Percentiles rank a stretch among this genome's conserved stretches.
Conservation (phyloP, 2,329 filamentous ascomycete genomes). For the Colletotrichum spaethianum region DNA sequence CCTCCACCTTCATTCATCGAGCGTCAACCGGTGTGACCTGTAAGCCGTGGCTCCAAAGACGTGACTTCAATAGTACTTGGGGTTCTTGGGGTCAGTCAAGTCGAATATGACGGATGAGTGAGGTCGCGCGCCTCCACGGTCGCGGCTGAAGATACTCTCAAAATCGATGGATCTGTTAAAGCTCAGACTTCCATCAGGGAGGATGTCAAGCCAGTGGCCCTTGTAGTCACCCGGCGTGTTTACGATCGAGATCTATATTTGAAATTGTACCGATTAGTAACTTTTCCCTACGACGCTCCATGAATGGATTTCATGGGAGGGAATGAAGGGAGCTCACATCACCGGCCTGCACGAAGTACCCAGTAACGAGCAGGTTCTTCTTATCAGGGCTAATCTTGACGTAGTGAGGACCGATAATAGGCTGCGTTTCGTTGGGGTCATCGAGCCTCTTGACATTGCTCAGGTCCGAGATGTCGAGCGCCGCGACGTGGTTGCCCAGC, state of each 20-base stretch:
- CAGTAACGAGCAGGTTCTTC: constrained; percentile 75
- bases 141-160: constrained; percentile 61
- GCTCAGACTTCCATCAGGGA: constrained; percentile 65
- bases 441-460: constrained; percentile 73
- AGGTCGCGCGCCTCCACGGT: constrained; percentile 69
- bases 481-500: constrained; percentile 73
- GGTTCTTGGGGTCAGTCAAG: constrained; percentile 66
- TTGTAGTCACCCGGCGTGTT: constrained; percentile 75
- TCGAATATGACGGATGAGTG: constrained; percentile 72
- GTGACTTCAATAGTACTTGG: constrained; percentile 60
- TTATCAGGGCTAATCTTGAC: constrained; percentile 75
- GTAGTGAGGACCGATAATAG: constrained; percentile 74
- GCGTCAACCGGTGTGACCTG: not conserved
- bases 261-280: not conserved
- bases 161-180: constrained; percentile 75
- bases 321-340: constrained; percentile 50
- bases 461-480: constrained; percentile 74
- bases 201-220: constrained; percentile 73
- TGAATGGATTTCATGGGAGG: not conserved
- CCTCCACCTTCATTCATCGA: not conserved
- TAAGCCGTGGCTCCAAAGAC: not conserved
- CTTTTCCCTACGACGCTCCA: not conserved
- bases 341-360: constrained; percentile 76
- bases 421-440: constrained; percentile 70
- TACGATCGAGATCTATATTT: constrained; percentile 64